Conservation (phyloP, 2,329 filamentous ascomycete genomes). For the Aureobasidium lini region DNA sequence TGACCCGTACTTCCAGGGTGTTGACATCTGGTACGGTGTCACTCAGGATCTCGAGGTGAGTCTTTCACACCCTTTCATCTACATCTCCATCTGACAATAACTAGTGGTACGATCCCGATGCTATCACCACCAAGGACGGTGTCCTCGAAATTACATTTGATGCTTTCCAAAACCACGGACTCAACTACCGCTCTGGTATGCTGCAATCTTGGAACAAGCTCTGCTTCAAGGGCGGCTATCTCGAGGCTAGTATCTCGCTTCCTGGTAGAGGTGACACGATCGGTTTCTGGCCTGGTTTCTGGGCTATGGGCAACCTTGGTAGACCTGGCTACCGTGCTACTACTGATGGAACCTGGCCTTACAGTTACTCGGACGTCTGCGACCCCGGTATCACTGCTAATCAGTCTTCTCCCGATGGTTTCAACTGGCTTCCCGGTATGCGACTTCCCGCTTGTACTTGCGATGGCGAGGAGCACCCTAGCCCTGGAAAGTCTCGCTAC, state of each 20-base stretch:
- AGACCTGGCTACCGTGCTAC: slow-evolving; percentile 62
- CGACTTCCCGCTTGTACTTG: slow-evolving; percentile 62
- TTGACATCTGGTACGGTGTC: slow-evolving; percentile 66
- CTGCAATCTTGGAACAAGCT: slow-evolving; percentile 67
- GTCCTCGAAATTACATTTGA: slow-evolving; percentile 59
- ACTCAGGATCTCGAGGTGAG: slow-evolving; percentile 57
- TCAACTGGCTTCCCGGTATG: slow-evolving; percentile 64
- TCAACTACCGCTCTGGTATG: slow-evolving; percentile 67
- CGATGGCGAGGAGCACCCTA: slow-evolving; percentile 56
- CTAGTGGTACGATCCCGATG: slow-evolving; percentile 64
- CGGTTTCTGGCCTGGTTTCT: slow-evolving; percentile 70
- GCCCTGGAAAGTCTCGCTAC: slow-evolving; percentile 55
- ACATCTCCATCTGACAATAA: slow-evolving; percentile 13
- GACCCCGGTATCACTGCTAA: slow-evolving; percentile 66
- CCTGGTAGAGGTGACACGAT: slow-evolving; percentile 59
- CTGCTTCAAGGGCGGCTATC: slow-evolving; percentile 62
- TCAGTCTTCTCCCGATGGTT: slow-evolving; percentile 59
- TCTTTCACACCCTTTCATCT: slow-evolving; percentile 21
- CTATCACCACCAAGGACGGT: slow-evolving; percentile 54
- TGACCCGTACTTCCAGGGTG: slow-evolving; percentile 60
- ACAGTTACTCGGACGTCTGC: slow-evolving; percentile 62
- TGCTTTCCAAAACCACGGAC: slow-evolving; percentile 55
- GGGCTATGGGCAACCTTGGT: slow-evolving; percentile 67
- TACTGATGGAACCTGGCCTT: slow-evolving; percentile 67
- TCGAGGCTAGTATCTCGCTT: slow-evolving; percentile 64